Base-by-base conservation (phyloP, 768 basidiomycete genomes). In the Lactarius akahatsu region DNA sequence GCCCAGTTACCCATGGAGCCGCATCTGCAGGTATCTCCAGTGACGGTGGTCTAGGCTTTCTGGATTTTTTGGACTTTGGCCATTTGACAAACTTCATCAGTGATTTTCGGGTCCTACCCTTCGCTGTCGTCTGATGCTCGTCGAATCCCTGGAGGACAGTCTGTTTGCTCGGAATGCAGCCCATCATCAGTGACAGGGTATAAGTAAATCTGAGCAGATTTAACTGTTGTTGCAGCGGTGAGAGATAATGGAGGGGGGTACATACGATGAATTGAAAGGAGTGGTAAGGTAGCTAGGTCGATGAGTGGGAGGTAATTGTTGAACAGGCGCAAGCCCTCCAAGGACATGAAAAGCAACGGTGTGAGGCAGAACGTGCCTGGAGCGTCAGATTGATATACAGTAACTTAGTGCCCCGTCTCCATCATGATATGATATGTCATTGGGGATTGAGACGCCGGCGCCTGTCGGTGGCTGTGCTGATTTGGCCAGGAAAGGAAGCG, bases 81-180 rank as follows among this genome's bases (percentile, higher is more conserved):
- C 41, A n/a, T 28, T 63, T 63, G n/a, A 38, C 38, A 56, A 3
- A 32, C 64, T 62, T 57, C 34, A 10, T 38, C 16, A 26, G 20
- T n/a, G 3, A 55, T 15, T 59, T 20, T 28, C 40, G 43, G 23
- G 32, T 7, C 26, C 34, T 55, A 47, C 58, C 34, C 32, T 45
- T 47, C 13, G 32, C 26, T n/a, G 34, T 30, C 20, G 26, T 45
- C 11, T 41, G 41, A 30, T 60, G 28, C 1, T 18, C 65, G 38
- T 65, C 66, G 16, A 61, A 38, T 32, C 36, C 52, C 8, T 67
- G 54, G 30, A 71, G 63, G 23, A 73, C 65, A 18, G 60, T 64
- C 54, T 76, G 75, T 69, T 80, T 81, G 73, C 80, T 81, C 38
- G 78, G 76, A 57, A 78, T 78, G 71, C 80, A 81, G 41, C 80